Evolutionary conservation across 352 stramenopile genomes (phyloP).

Genomic region (Phytophthora pinifolia): DNA sequence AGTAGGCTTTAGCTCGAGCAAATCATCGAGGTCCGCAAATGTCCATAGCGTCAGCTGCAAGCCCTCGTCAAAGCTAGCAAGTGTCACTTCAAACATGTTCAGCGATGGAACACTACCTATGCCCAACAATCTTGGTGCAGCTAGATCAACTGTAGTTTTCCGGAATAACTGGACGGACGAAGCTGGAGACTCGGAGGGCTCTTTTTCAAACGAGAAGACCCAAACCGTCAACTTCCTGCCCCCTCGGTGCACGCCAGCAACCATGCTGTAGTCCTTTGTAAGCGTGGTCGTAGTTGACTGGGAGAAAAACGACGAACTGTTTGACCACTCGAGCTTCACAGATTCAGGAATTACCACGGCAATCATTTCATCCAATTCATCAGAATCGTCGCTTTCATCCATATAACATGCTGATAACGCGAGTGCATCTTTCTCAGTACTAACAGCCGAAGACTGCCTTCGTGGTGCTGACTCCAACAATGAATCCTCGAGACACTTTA

Average conservation of each 20-base stretch:
- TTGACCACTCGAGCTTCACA: slow-evolving; percentile 57
- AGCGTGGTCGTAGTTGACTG: slow-evolving; percentile 21
- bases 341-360: slow-evolving; percentile 44
- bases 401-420: slow-evolving; percentile 27
- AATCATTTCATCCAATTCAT: slow-evolving; percentile 34
- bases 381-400: slow-evolving; percentile 27
- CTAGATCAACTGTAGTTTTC: slow-evolving; percentile 39
- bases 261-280: slow-evolving; percentile 65
- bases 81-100: slow-evolving; percentile 45
- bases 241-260: slow-evolving; percentile 46
- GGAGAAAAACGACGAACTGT: slow-evolving; percentile 36
- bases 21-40: slow-evolving; percentile 58
- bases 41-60: slow-evolving; percentile 52
- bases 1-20: slow-evolving; percentile 36
- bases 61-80: slow-evolving; percentile 46
- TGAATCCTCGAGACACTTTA: slow-evolving; percentile 5
- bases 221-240: slow-evolving; percentile 49
- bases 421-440: slow-evolving; percentile 6
- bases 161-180: slow-evolving; percentile 43
- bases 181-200: slow-evolving; percentile 2
- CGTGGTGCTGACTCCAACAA: not conserved
- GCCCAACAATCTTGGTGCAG: slow-evolving; percentile 30
- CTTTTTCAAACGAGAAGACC: slow-evolving; percentile 52
- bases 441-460: slow-evolving; percentile 1
- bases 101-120: slow-evolving; percentile 49